Evolutionary conservation across 345 rosid genomes (phyloP).

Genomic region (Geranium rotundifolium): DNA sequence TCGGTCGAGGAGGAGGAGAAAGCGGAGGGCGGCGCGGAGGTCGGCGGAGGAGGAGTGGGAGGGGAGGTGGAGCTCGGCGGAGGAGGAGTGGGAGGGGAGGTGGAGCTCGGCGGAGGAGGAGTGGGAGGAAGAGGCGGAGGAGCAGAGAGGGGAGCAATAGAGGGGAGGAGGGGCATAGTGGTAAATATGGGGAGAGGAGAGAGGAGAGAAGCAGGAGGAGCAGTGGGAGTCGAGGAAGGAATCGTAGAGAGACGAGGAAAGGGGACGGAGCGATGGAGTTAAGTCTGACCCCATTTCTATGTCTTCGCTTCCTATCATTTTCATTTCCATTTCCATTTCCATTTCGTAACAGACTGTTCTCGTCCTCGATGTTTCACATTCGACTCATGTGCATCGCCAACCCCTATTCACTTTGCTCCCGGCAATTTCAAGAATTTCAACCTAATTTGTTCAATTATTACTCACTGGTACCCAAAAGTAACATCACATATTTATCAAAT

Average conservation of each 20-base stretch:
- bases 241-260: constrained; percentile 42
- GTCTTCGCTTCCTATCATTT: constrained; percentile 35
- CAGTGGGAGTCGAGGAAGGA: constrained; percentile 45
- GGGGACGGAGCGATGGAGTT: constrained; percentile 39
- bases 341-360: too few species aligned
- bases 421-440: too few species aligned
- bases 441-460: too few species aligned
- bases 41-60: constrained; percentile 25
- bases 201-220: constrained; percentile 34
- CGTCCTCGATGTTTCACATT: too few species aligned
- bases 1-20: constrained; percentile 23
- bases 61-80: constrained; percentile 16
- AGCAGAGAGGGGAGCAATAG: constrained; percentile 10
- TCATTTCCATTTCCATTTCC: constrained; percentile 22
- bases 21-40: constrained; percentile 53
- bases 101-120: too few species aligned
- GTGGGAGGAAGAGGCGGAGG: constrained; percentile 14
- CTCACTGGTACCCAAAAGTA: too few species aligned
- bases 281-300: constrained; percentile 36
- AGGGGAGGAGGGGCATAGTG: constrained; percentile 8
- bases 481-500: too few species aligned
- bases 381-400: too few species aligned
- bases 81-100: too few species aligned
- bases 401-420: too few species aligned
- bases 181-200: constrained; percentile 4